Base-by-base conservation (phyloP, 2,329 filamentous ascomycete genomes). In the Dactylonectria macrodidyma region DNA sequence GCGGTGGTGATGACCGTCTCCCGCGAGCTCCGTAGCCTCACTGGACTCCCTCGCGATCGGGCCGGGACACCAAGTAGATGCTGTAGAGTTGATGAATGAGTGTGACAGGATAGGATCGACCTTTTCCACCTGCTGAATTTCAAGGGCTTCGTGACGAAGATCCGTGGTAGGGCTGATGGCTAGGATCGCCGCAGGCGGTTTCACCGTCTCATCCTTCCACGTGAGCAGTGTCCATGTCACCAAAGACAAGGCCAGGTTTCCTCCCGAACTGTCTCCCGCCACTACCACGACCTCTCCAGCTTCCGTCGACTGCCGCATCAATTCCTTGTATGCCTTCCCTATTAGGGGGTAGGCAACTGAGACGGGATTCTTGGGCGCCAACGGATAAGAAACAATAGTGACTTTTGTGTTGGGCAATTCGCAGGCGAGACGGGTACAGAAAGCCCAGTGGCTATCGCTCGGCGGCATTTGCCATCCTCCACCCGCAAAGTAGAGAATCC, bases 391-490 rank as follows among this genome's bases (percentile, higher is more conserved):
- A 1, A 90, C 78, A 1, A 90, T 69, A 0, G 81, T 84, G 2
- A 89, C 77, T 4, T 75, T 78, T 0, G 82, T 82, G 6, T 81
- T 76, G 0, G 81, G 77, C 3, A 89, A 67, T 1, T 82, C 74
- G 3, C 77, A 75, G 0, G 82, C 82, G 5, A 90, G 75, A 60
- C 86, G 82, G 0, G 83, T 79, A 58, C 83, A 80, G 7, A 89
- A 76, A 6, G 80, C 80, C 87, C 87, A 90, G 68, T 90, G 88
- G 55, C 87, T 81, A 0, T 77, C 70, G 3, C 81, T 82, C 0
- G 88, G 84, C 0, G 85, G 85, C 69, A 80, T 80, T 66, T 87
- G 86, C 84, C 88, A 90, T 3, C 86, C 86, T 7, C 88, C 88
- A 1, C 88, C 88, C 0, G 82, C 81, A 68, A 89, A 89, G 66